A percentile compares a stretch with the other conserved stretches of the same genome.
Evolutionary conservation across 2,329 filamentous ascomycete species (phyloP).

Genomic region (Apiospora kogelbergensis): DNA sequence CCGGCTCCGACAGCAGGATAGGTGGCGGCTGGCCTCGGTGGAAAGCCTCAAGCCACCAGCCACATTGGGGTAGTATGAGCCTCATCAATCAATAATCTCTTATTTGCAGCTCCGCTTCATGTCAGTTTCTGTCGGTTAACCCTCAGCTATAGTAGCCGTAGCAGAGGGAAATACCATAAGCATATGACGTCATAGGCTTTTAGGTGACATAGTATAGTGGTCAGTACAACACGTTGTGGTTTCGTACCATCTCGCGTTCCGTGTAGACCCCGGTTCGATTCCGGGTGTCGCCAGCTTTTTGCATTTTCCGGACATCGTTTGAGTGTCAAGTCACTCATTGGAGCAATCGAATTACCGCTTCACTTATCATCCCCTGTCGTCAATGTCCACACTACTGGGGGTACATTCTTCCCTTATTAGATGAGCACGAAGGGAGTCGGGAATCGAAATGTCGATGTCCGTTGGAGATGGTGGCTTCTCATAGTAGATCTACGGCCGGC

Average conservation of each 20-base stretch:
- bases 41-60: not conserved
- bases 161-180: not conserved
- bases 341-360: no score
- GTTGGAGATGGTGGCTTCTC: not conserved
- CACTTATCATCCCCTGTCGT: no score
- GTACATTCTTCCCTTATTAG: no score
- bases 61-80: not conserved
- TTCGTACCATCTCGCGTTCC: slow-evolving; percentile 7
- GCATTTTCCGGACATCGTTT: not conserved
- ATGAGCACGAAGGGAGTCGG: no score
- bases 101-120: no score
- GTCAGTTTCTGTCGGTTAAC: not conserved
- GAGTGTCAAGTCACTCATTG: no score
- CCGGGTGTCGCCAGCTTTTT: slow-evolving; percentile 11
- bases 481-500: no score
- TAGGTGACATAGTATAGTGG: slow-evolving; percentile 13
- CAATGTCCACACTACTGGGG: no score
- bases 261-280: slow-evolving; percentile 15
- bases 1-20: not conserved
- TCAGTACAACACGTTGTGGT: slow-evolving; percentile 12
- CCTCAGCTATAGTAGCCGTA: no score
- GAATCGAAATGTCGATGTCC: not conserved
- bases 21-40: no score
- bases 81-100: no score
- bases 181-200: not conserved